Percentiles rank a stretch among this genome's conserved stretches.
Evolutionary conservation across 2,329 filamentous ascomycete genomes (phyloP).

Genomic region (Xylaria sp.): DNA sequence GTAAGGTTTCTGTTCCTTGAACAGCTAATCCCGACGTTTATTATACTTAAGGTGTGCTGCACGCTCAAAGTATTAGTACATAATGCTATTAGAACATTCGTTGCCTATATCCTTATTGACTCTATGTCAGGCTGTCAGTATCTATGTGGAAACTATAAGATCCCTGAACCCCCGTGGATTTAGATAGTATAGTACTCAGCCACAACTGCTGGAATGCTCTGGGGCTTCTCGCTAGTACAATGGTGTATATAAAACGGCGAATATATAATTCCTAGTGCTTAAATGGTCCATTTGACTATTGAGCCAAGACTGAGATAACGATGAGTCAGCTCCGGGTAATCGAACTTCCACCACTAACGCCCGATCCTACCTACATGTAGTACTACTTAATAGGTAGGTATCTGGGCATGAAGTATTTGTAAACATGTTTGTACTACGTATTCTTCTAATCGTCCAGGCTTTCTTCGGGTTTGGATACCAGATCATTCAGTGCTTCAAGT

Average conservation of each 20-base stretch:
- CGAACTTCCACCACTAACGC: slow-evolving; percentile 2
- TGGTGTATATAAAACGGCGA: neutral
- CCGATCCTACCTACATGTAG: no score
- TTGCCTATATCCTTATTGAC: no score
- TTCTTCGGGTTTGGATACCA: slow-evolving; percentile 38
- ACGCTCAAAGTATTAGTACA: no score
- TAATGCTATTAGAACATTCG: no score
- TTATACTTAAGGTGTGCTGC: neutral
- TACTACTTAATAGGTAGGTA: no score
- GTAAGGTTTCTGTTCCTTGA: neutral
- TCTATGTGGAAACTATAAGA: no score
- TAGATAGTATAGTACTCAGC: no score
- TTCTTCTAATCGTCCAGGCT: slow-evolving; percentile 13
- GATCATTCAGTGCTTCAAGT: slow-evolving; percentile 30
- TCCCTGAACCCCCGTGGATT: no score
- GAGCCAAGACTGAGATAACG: neutral
- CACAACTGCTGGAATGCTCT: no score
- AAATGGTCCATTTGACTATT: neutral
- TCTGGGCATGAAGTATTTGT: neutral
- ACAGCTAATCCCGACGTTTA: neutral
- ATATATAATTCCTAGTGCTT: neutral
- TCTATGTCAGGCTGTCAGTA: no score
- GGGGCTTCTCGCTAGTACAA: neutral
- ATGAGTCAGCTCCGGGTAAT: slow-evolving; percentile 2
- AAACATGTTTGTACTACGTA: slow-evolving; percentile 20